A percentile compares a stretch with the other conserved stretches of the same genome.
Conservation (phyloP, 768 basidiomycete species). For the Mycena alexandri region DNA sequence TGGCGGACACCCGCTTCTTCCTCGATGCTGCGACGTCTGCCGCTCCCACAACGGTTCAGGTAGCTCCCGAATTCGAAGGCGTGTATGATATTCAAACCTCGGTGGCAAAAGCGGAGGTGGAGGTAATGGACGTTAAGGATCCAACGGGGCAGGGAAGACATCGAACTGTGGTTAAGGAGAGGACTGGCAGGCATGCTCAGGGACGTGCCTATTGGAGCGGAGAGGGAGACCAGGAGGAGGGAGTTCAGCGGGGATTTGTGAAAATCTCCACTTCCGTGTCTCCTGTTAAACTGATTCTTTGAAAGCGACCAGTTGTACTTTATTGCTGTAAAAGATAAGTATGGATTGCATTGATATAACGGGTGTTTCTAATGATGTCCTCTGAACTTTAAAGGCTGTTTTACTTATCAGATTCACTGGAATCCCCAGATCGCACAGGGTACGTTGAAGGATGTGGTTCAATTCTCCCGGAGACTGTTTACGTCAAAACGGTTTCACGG, state of each 20-base stretch:
- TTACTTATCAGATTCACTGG: too few relatives aligned
- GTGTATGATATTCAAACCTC: constrained; percentile 27
- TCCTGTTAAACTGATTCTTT: constrained; percentile 4
- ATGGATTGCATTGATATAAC: too few relatives aligned
- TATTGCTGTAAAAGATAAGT: too few relatives aligned
- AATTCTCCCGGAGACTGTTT: too few relatives aligned
- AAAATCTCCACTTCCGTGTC: constrained; percentile 13
- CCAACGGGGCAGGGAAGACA: constrained; percentile 11
- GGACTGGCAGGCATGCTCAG: not conserved
- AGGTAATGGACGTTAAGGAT: not conserved
- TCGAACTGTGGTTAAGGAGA: constrained; percentile 8
- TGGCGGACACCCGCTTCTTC: constrained; percentile 7
- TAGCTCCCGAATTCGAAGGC: constrained; percentile 21
- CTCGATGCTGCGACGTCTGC: constrained; percentile 27
- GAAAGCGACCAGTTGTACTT: not conserved
- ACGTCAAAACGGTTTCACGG: too few relatives aligned
- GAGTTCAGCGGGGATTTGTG: constrained; percentile 5
- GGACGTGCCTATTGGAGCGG: constrained; percentile 19
- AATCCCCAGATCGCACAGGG: too few relatives aligned
- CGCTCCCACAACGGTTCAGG: not conserved
- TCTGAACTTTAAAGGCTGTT: too few relatives aligned
- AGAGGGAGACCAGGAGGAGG: not conserved
- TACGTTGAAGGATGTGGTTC: too few relatives aligned
- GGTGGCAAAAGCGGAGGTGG: not conserved
- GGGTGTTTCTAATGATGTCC: too few relatives aligned